Evolutionary conservation across 495 filamentous ascomycete genomes (phyloP), one percentile per base, ranked within the genome.

Genomic region (Xylaria cubensis): DNA sequence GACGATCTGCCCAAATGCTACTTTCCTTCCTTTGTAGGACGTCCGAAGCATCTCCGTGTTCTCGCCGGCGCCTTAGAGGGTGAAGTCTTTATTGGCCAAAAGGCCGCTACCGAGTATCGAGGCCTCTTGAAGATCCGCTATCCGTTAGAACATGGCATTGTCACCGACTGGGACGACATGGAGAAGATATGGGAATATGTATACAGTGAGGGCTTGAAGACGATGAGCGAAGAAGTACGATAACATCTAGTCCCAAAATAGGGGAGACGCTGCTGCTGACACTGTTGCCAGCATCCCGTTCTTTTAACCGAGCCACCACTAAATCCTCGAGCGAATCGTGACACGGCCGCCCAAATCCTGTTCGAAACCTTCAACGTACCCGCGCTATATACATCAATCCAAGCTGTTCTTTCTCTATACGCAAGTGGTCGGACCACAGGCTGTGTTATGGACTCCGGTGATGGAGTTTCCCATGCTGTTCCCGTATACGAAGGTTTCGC

Each of bases 161-260:
- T 99, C 59, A 99, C 96, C 72, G 95, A 99, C 82, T 99, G 96
- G 96, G 96, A 98, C 77, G 96, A 99, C 78, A 99, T 99, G 96
- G 96, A 98, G 85, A 92, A 93, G 81, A 99, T 99, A 82, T 99
- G 96, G 96, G 92, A 94, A 74, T 88, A 85, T 70, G 87, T 89
- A 3, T 89, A 89, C 75, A 85, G 84, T 36, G 87, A 89, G 70
- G 89, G 88, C 53, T 82, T 99, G 74, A 98, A 98, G 85, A 97
- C 95, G 34, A 87, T 97, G 77, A 97, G 94, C 77, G 96, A 98
- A 86, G 97, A 99, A 85, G 92, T 95, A 73, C 44, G 71, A 69
- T 56, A 80, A 80, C 84, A 74, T 74, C 74, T 19, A 55, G 53
- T 29, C 26, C 56, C 50, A 29, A 51, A 69, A 69, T 70, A 64